Base-by-base conservation (phyloP, 768 basidiomycete genomes). In the Mycena capillaripes region DNA sequence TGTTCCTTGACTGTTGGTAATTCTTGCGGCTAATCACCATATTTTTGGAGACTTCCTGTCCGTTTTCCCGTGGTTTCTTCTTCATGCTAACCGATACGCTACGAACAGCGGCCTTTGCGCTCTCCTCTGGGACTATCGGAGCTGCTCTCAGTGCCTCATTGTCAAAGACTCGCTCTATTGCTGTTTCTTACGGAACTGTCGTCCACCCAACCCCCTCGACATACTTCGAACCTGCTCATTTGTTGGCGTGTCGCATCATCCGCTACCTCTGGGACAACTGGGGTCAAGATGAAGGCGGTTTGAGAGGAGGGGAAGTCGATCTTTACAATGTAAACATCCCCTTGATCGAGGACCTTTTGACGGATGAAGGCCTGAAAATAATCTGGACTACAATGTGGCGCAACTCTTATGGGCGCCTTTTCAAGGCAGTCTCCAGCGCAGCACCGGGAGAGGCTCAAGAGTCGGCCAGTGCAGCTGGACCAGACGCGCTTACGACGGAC, bases 111-210 rank as follows among this genome's bases (percentile, higher is more conserved):
- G 96, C 96, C 1, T 96, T 97, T 80, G 88, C 93, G 3, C 87
- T 98, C 50, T 96, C 96, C 1, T 97, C 95, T 32, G 97, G 97
- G 2, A 98, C 97, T 2, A 87, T 99, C 72, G 97, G 97, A 44
- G 97, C 96, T 3, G 94, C 97, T 19, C 85, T 98, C 80, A 94
- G 94, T 30, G 92, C 93, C 25, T 89, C 90, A 27, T 86, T 96
- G 52, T 91, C 93, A 29, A 86, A 85, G 68, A 86, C 84, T 32
- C 92, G 95, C 44, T 90, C 95, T 48, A 93, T 98, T 69, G 97
- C 97, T 1, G 78, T 98, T 42, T 97, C 95, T 0, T 97, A 98
- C 79, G 96, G 96, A 40, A 94, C 88, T 19, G 89, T 97, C 61
- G 79, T 87, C 53, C 87, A 90, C 77, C 93, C 94, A 1, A 92